A percentile compares a stretch with the other conserved stretches of the same genome.
Evolutionary conservation across 2,329 filamentous ascomycete species (phyloP).

Genomic region (Teratosphaeria destructans): DNA sequence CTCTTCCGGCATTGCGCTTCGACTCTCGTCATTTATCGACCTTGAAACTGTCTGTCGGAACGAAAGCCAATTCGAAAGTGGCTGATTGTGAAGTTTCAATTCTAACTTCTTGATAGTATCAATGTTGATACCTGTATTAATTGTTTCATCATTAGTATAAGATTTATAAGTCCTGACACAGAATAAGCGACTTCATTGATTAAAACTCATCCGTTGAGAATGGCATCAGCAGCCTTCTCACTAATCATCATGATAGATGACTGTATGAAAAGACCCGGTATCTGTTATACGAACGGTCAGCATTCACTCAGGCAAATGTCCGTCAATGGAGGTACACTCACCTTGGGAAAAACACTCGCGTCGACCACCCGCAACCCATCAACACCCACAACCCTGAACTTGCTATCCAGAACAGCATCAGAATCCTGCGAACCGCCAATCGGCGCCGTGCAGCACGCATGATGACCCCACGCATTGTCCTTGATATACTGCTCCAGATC

Average conservation of each 20-base stretch:
- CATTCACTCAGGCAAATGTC: too few relatives aligned
- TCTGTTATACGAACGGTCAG: slow-evolving; percentile 12
- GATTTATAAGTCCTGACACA: neutral
- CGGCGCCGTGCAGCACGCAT: slow-evolving; percentile 44
- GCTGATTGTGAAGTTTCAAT: too few relatives aligned
- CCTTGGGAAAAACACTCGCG: slow-evolving; percentile 34
- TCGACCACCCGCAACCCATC: slow-evolving; percentile 3
- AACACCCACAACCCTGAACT: slow-evolving; percentile 1
- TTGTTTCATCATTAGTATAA: neutral
- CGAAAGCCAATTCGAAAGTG: too few relatives aligned
- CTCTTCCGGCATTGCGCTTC: too few relatives aligned
- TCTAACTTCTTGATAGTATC: too few relatives aligned
- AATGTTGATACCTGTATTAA: neutral
- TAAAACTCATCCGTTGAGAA: slow-evolving; percentile 17
- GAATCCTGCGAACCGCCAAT: slow-evolving; percentile 36
- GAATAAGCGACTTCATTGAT: neutral
- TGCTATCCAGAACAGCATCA: neutral
- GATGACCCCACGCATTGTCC: slow-evolving; percentile 29
- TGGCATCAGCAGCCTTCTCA: slow-evolving; percentile 53
- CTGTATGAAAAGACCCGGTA: slow-evolving; percentile 45
- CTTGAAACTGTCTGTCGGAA: too few relatives aligned
- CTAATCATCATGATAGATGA: slow-evolving; percentile 45
- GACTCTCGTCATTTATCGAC: too few relatives aligned
- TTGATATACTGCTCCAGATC: neutral
- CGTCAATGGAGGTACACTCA: neutral